A percentile compares a stretch with the other conserved stretches of the same genome.
Conservation (phyloP, 202 grass and related monocot species). For the Sporobolus alterniflorus region DNA sequence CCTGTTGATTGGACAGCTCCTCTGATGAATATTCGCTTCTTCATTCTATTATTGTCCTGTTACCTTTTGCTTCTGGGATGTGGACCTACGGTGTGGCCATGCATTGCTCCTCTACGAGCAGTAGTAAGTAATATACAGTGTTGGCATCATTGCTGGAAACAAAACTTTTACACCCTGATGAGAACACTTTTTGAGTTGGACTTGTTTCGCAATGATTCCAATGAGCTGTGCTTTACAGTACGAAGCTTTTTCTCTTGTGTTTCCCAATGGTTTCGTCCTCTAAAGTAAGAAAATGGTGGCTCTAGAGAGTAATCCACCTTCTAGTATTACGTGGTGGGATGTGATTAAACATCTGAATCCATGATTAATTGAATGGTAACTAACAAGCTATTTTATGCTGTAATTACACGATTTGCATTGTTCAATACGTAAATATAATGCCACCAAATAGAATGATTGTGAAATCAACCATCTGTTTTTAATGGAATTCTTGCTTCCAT, state of each 20-base stretch:
- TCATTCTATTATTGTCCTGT: slow-evolving; percentile 62
- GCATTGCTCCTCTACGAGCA: slow-evolving; percentile 35
- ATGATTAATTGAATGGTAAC: slow-evolving; percentile 6
- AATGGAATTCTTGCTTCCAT: neutral
- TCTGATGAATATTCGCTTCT: slow-evolving; percentile 51
- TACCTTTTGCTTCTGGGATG: slow-evolving; percentile 53
- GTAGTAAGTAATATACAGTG: slow-evolving; percentile 23
- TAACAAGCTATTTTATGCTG: neutral
- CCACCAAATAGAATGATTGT: neutral
- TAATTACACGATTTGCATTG: neutral
- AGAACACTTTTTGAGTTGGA: slow-evolving; percentile 49
- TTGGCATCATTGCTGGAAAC: slow-evolving; percentile 50
- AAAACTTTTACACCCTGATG: slow-evolving; percentile 53
- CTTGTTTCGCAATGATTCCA: slow-evolving; percentile 54
- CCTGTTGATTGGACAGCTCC: slow-evolving; percentile 45
- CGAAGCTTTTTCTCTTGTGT: slow-evolving; percentile 44
- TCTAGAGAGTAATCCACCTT: slow-evolving; percentile 28
- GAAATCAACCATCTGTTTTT: neutral
- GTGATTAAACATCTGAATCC: slow-evolving; percentile 6
- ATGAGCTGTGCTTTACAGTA: slow-evolving; percentile 36
- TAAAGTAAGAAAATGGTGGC: slow-evolving; percentile 30
- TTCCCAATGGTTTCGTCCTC: slow-evolving; percentile 49
- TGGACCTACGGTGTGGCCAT: slow-evolving; percentile 43
- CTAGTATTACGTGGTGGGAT: neutral
- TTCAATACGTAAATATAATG: neutral